These are phyloP conservation scores for Blastosporella zonata DNA, from an alignment of 1,284 basidiomycete species.

Conservation along the genomic window DNA sequence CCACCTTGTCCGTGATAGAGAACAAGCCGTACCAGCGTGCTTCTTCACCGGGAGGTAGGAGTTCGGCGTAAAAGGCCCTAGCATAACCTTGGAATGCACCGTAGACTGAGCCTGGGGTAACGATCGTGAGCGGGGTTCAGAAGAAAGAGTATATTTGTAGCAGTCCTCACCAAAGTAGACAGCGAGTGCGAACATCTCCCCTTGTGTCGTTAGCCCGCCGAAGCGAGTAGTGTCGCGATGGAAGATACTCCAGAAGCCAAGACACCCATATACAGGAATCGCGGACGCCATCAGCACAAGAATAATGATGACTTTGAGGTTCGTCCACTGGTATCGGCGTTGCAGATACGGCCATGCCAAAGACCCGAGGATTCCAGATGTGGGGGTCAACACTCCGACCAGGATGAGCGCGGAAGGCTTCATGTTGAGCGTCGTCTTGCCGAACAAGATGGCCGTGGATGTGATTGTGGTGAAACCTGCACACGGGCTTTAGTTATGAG, in stretches of 20 bases:
- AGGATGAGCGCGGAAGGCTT: conserved; percentile 65
- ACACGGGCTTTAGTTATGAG: not conserved
- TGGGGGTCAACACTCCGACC: conserved; percentile 67
- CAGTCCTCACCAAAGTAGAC: conserved; percentile 67
- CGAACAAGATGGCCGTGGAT: conserved; percentile 80
- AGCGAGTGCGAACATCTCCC: conserved; percentile 83
- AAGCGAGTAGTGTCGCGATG: conserved; percentile 40
- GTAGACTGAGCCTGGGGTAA: conserved; percentile 57
- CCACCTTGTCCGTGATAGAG: conserved; percentile 84
- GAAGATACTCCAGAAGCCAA: conserved; percentile 69
- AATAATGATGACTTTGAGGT: conserved; percentile 61
- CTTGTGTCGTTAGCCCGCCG: conserved; percentile 73
- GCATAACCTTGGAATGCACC: conserved; percentile 82
- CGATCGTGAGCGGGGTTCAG: too few species aligned
- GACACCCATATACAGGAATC: conserved; percentile 80
- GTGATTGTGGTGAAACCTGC: conserved; percentile 81
- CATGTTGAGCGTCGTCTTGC: conserved; percentile 79
- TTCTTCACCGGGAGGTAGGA: conserved; percentile 77
- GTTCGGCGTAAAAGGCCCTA: conserved; percentile 73
- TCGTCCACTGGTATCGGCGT: conserved; percentile 57
- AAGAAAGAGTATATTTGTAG: too few species aligned
- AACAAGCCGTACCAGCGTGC: conserved; percentile 82
- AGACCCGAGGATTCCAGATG: conserved; percentile 72
- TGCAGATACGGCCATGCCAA: conserved; percentile 71
- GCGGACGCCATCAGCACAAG: conserved; percentile 66